Percentiles rank a stretch among this genome's conserved stretches.
phyloP scores from a whole-genome alignment of 2,329 filamentous ascomycete species.

The Aspergillus sp. region DNA sequence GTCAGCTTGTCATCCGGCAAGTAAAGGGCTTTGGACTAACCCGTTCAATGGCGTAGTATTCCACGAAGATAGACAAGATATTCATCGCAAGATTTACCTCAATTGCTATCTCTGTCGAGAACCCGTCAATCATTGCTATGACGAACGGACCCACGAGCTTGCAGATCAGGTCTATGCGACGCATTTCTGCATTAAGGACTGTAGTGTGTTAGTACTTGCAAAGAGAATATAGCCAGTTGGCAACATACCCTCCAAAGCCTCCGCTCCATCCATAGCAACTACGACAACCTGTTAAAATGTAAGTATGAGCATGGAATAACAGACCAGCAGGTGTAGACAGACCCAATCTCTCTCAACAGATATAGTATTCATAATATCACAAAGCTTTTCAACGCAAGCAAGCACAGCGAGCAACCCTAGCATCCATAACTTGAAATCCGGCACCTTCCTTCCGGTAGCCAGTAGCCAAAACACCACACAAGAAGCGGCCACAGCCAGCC shows the following conservation, averaged over 20 bases:
- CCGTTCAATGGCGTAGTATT: slow-evolving; percentile 28
- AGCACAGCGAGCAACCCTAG: slow-evolving; percentile 34
- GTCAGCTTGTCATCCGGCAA: too few species aligned
- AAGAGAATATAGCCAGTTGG: too few species aligned
- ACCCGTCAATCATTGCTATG: slow-evolving; percentile 40
- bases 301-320: not conserved
- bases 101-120: slow-evolving; percentile 38
- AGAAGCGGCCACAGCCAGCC: slow-evolving; percentile 34
- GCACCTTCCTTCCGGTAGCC: too few species aligned
- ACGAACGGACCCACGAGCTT: slow-evolving; percentile 48
- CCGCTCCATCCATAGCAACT: slow-evolving; percentile 4
- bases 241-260: slow-evolving; percentile 13
- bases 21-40: slow-evolving; percentile 10
- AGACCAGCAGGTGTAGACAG: slow-evolving; percentile 27
- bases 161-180: slow-evolving; percentile 49
- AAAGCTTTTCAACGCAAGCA: slow-evolving; percentile 61
- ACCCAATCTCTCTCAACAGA: slow-evolving; percentile 63
- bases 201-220: too few species aligned
- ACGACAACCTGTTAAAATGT: slow-evolving; percentile 5
- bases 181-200: slow-evolving; percentile 42
- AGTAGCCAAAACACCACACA: slow-evolving; percentile 38
- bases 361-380: slow-evolving; percentile 56
- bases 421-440: slow-evolving; percentile 8
- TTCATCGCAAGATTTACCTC: slow-evolving; percentile 41
- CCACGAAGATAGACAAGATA: slow-evolving; percentile 24